Evolutionary conservation across 371 early-diverging fungal species (phyloP).

Genomic region (Mortierella polycephala): DNA sequence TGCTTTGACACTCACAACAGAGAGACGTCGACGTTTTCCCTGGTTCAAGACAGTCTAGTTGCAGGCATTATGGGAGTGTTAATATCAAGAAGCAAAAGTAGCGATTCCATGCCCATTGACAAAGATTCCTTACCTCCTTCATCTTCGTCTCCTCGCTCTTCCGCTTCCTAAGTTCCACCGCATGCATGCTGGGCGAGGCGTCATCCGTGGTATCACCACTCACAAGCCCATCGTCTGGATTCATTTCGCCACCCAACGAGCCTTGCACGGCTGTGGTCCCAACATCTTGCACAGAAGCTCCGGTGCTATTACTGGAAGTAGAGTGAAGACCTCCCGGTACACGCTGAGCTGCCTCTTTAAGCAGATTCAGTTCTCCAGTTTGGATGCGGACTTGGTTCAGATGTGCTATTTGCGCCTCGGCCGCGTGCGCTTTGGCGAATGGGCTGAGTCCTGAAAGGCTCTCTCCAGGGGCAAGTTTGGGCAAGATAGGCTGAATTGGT

Average conservation of each 20-base stretch:
- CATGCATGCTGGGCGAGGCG: conserved; percentile 13
- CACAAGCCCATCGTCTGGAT: not conserved
- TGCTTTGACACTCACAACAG: not conserved
- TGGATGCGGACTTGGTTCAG: conserved; percentile 10
- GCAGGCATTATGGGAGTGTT: not conserved
- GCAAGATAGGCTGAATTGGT: conserved; percentile 14
- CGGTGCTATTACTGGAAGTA: not conserved
- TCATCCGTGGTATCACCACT: conserved; percentile 35
- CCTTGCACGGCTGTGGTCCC: too few species aligned
- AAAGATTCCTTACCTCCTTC: conserved; percentile 22
- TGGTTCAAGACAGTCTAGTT: conserved; percentile 7
- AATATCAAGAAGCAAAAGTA: not conserved
- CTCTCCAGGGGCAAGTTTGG: conserved; percentile 12
- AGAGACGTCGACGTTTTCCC: conserved; percentile 31
- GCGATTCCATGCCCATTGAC: not conserved
- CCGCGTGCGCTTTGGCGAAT: conserved; percentile 8
- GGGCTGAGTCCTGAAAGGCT: not conserved
- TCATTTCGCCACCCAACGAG: not conserved
- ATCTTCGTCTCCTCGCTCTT: conserved; percentile 11
- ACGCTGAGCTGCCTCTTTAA: conserved; percentile 33
- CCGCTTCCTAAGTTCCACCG: conserved; percentile 24
- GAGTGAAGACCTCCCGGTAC: conserved; percentile 5
- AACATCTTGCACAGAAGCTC: not conserved
- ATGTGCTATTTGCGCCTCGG: not conserved
- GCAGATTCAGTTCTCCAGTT: conserved; percentile 1